Evolutionary conservation across 768 basidiomycete genomes (phyloP).

Genomic region (Mycena sanguinolenta): DNA sequence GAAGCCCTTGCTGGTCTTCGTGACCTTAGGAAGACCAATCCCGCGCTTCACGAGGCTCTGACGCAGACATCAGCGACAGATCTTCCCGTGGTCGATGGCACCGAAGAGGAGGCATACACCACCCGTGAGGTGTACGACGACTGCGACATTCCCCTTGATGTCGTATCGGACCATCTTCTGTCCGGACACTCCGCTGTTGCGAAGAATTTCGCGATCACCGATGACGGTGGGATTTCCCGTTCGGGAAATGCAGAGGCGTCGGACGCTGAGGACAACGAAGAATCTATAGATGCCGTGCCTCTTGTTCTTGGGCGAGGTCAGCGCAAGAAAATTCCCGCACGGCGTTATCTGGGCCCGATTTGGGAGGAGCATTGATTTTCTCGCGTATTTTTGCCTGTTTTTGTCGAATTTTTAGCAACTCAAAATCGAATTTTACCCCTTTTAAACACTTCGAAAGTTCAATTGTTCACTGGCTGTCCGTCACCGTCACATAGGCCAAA

Average conservation of each 20-base stretch:
- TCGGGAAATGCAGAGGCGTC: conserved; percentile 18
- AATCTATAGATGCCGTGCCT: not conserved
- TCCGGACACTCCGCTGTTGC: not conserved
- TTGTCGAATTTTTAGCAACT: no score
- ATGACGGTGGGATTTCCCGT: conserved; percentile 22
- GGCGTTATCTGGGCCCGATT: conserved; percentile 9
- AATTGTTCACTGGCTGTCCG: no score
- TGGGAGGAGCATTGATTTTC: no score
- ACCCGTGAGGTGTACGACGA: conserved; percentile 16
- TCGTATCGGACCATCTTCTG: conserved; percentile 4
- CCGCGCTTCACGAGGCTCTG: conserved; percentile 11
- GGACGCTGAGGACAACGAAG: conserved; percentile 1
- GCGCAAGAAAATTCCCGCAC: not conserved
- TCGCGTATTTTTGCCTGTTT: no score
- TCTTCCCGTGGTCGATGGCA: not conserved
- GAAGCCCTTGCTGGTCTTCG: conserved; percentile 14
- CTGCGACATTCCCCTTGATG: conserved; percentile 26
- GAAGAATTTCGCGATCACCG: not conserved
- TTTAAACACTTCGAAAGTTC: no score
- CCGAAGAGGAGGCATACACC: not conserved
- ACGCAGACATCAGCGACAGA: no score
- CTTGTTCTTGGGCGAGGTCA: conserved; percentile 12
- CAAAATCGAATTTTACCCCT: no score
- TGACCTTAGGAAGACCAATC: not conserved
- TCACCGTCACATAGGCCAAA: no score